Conservation (phyloP, 2,329 filamentous ascomycete species). For the Clarireedia monteithiana region DNA sequence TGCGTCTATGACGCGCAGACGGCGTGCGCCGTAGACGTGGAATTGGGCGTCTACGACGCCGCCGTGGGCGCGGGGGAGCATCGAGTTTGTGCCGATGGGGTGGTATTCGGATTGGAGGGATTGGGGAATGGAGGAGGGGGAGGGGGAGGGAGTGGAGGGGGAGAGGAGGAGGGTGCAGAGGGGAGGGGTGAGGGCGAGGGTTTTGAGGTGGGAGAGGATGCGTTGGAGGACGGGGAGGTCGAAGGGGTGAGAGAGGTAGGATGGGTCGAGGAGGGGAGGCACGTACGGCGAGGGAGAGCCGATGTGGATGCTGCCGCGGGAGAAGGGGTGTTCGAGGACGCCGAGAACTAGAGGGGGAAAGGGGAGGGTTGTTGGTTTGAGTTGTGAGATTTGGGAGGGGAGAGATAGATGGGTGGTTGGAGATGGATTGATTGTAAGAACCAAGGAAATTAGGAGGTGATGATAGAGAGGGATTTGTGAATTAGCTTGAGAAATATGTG, state of each 20-base stretch:
- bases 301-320: slow-evolving; percentile 46
- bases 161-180: not conserved
- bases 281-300: slow-evolving; percentile 28
- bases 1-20: slow-evolving; percentile 3
- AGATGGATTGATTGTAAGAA: too few relatives aligned
- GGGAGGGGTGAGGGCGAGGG: not conserved
- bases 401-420: not conserved
- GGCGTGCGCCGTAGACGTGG: slow-evolving; percentile 6
- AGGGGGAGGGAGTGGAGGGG: not conserved
- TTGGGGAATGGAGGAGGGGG: not conserved
- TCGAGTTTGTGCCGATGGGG: slow-evolving; percentile 7
- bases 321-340: slow-evolving; percentile 41
- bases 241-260: slow-evolving; percentile 35
- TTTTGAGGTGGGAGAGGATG: not conserved
- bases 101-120: not conserved
- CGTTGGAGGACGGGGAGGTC: slow-evolving; percentile 24
- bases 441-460: too few relatives aligned
- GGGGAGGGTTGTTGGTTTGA: not conserved
- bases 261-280: slow-evolving; percentile 34
- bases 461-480: too few relatives aligned
- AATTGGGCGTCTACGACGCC: slow-evolving; percentile 6
- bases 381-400: not conserved
- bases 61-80: not conserved
- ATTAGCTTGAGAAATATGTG: too few relatives aligned
- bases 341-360: not conserved